These are phyloP conservation scores for Pseudogymnoascus sp. DNA, from an alignment of 2,329 filamentous ascomycete species.

Conservation along the genomic window DNA sequence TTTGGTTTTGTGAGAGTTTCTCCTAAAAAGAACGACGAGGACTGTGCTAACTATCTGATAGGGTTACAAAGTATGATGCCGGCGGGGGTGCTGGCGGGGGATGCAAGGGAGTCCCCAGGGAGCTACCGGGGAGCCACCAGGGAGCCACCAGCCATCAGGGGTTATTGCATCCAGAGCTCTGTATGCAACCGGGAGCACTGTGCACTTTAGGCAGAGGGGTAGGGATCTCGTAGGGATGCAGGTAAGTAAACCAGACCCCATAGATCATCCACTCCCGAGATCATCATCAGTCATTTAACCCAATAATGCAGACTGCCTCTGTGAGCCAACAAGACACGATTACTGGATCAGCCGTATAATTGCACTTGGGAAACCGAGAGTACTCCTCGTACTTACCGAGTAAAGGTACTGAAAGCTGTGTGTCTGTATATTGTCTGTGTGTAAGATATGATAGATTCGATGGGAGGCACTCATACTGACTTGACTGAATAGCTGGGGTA, in stretches of 20 bases:
- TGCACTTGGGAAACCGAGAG: background rate
- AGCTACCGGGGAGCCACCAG: background rate
- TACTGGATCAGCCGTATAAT: background rate
- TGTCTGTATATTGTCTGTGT: background rate
- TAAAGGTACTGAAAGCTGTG: background rate
- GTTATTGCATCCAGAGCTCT: background rate
- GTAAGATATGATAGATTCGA: slow-evolving; percentile 5
- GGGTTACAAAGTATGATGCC: background rate
- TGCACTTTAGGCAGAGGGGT: background rate
- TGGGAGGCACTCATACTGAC: background rate
- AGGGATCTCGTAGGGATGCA: background rate
- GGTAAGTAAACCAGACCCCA: background rate
- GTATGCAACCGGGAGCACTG: background rate
- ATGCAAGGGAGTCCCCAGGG: background rate
- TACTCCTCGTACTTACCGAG: background rate
- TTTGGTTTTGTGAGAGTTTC: background rate
- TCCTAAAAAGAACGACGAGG: background rate
- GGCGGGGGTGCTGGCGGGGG: background rate
- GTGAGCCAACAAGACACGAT: slow-evolving; percentile 2
- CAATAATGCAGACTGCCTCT: slow-evolving; percentile 2
- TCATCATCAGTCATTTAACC: background rate
- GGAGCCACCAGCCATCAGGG: background rate
- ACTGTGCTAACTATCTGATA: background rate
- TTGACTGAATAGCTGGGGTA: background rate
- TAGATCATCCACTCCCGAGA: background rate